Base-by-base conservation (phyloP, 179 eudicot species). In the Beta macrorhiza region DNA sequence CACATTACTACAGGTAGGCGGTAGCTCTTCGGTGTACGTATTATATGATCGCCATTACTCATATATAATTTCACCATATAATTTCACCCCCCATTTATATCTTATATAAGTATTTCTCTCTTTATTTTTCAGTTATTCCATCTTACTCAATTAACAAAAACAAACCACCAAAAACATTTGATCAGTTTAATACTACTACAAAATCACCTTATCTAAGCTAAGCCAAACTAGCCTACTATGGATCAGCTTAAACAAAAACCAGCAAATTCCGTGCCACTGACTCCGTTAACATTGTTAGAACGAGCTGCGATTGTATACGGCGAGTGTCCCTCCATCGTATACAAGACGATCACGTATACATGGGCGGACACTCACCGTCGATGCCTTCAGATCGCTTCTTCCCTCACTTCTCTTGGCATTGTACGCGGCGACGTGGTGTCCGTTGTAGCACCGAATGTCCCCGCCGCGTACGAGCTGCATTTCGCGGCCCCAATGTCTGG, bases 381-480 rank as follows among this genome's bases (percentile, higher is more conserved):
- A 17, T 92, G 97, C 72, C 82, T 89, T 67, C 89, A 86, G n/a
- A 84, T 88, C 19, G 93, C 97, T 15, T 91, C 87, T 25, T 85
- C 92, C 53, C 87, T 92, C 47, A 69, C 85, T 14, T 83, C 90
- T 15, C 80, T 78, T 0, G 90, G 89, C 52, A 78, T 92, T 51
- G 42, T 13, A 67, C 86, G 75, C 29, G 89, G 90, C 37, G 67
- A 89, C 4, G 92, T 92, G 0, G 92, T 92, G 2, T 92, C 96
- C 0, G 91, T 91, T 3, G 63, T 92, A 72, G 90, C 91, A 11
- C 96, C 96, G 0, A 92, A 92, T 3, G 57, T 88, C 49, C 93
- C 96, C 1, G 91, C 96, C 5, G 64, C 90, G 80, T 92, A 89
- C 62, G 96, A 92, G 87, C 89, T 92, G 83, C 95, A 91, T 72